Percentiles rank a stretch among this genome's conserved stretches.
Conservation (phyloP, 2,329 filamentous ascomycete species). For the Fusarium sacchari region DNA sequence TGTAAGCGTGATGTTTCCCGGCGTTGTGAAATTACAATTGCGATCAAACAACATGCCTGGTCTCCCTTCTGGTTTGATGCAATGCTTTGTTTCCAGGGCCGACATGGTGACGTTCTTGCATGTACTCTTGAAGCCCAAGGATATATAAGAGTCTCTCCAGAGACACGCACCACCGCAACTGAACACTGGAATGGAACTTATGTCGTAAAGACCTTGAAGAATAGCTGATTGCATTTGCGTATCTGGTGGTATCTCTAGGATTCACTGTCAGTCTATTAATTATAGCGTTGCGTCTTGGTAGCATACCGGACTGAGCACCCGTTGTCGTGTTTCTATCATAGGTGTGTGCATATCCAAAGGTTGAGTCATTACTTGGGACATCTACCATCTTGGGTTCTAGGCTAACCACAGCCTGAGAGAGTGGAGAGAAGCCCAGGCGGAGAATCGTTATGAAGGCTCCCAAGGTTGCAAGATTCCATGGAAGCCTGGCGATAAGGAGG, state of each 20-base stretch:
- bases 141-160: not conserved
- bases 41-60: too few relatives aligned
- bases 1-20: not conserved
- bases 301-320: not conserved
- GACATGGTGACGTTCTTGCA: not conserved
- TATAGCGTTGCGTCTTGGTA: rapidly evolving
- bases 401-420: not conserved
- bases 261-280: rapidly evolving
- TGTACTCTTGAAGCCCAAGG: not conserved
- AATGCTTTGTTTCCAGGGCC: not conserved
- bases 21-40: not conserved
- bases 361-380: not conserved
- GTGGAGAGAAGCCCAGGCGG: not conserved
- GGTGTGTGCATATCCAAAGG: not conserved
- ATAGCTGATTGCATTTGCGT: not conserved
- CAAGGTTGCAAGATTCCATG: not conserved
- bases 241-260: not conserved
- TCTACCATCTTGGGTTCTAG: not conserved
- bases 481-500: not conserved
- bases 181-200: not conserved
- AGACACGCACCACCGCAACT: not conserved
- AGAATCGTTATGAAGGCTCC: not conserved
- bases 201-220: not conserved
- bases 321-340: not conserved
- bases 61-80: not conserved